phyloP scores from a whole-genome alignment of 2,329 filamentous ascomycete species.

The Zasmidium citrigriseum region DNA sequence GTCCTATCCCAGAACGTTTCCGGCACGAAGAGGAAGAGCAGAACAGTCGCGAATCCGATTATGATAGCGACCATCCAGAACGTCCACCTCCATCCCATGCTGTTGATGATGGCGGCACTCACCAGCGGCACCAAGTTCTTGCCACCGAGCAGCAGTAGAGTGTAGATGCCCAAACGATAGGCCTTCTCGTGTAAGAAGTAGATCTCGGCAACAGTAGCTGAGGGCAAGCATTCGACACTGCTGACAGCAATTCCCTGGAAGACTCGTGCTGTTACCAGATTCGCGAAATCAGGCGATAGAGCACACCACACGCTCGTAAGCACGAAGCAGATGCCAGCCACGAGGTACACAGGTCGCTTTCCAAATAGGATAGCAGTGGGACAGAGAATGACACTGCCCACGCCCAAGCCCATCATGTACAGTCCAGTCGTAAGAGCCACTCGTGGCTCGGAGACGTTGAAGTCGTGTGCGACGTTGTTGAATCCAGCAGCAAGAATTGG shows the following conservation, averaged over 20 bases:
- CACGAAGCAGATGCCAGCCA: constrained; percentile 75
- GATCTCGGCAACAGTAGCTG: constrained; percentile 92
- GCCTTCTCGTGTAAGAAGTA: constrained; percentile 94
- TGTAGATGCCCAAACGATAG: constrained; percentile 92
- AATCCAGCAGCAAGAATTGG: constrained; percentile 89
- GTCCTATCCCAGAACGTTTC: constrained; percentile 95
- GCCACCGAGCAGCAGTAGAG: constrained; percentile 73
- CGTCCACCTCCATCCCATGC: constrained; percentile 68
- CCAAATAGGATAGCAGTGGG: constrained; percentile 90
- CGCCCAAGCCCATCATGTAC: constrained; percentile 89
- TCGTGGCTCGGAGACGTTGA: constrained; percentile 66
- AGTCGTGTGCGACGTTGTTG: constrained; percentile 70
- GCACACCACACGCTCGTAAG: constrained; percentile 81
- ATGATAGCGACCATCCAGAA: constrained; percentile 76
- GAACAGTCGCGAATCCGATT: constrained; percentile 66
- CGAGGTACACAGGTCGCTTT: constrained; percentile 87
- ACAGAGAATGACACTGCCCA: constrained; percentile 81
- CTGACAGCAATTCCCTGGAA: constrained; percentile 87
- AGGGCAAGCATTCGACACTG: constrained; percentile 88
- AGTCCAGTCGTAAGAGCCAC: constrained; percentile 87
- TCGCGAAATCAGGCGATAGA: constrained; percentile 75
- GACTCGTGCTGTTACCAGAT: constrained; percentile 77
- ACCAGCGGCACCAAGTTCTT: constrained; percentile 89
- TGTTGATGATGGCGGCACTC: constrained; percentile 79
- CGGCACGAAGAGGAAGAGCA: constrained; percentile 88